Evolutionary conservation across 2,329 filamentous ascomycete species (phyloP).

Genomic region (Penicillium sp.): DNA sequence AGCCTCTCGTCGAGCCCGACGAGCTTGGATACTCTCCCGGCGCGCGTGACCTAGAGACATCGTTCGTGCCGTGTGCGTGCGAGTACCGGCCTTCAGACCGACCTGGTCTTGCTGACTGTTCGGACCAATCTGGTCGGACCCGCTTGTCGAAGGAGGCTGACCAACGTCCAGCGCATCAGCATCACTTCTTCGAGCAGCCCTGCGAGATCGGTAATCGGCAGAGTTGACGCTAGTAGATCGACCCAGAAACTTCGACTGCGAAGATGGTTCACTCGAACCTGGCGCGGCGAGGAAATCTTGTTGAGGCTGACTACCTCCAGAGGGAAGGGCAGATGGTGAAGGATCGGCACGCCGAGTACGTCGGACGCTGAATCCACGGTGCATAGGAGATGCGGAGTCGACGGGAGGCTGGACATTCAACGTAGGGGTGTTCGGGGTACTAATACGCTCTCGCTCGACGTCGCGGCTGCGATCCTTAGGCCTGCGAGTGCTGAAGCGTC

Average conservation of each 20-base stretch:
- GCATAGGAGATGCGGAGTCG: conserved; percentile 66
- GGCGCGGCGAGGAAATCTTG: conserved; percentile 79
- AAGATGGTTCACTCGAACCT: conserved; percentile 61
- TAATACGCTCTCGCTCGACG: conserved; percentile 54
- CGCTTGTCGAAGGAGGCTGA: conserved; percentile 75
- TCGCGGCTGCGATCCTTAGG: conserved; percentile 58
- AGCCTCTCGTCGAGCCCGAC: conserved; percentile 75
- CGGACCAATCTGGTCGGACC: conserved; percentile 73
- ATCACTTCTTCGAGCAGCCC: conserved; percentile 60
- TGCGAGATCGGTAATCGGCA: conserved; percentile 72
- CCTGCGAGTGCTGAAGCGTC: conserved; percentile 90
- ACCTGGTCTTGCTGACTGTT: conserved; percentile 51
- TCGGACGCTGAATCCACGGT: conserved; percentile 88
- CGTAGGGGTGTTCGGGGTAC: conserved; percentile 71
- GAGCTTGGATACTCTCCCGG: conserved; percentile 87
- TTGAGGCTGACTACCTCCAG: conserved; percentile 67
- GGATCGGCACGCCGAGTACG: conserved; percentile 60
- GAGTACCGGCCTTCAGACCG: conserved; percentile 54
- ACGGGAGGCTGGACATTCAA: conserved; percentile 79
- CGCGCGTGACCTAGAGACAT: conserved; percentile 89
- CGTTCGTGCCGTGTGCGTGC: conserved; percentile 71
- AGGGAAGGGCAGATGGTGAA: conserved; percentile 60
- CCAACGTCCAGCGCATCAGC: conserved; percentile 59
- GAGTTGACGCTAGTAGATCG: conserved; percentile 92
- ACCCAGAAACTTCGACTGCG: conserved; percentile 71